Conservation (phyloP, 345 rosid species). For the Populus tremula region DNA sequence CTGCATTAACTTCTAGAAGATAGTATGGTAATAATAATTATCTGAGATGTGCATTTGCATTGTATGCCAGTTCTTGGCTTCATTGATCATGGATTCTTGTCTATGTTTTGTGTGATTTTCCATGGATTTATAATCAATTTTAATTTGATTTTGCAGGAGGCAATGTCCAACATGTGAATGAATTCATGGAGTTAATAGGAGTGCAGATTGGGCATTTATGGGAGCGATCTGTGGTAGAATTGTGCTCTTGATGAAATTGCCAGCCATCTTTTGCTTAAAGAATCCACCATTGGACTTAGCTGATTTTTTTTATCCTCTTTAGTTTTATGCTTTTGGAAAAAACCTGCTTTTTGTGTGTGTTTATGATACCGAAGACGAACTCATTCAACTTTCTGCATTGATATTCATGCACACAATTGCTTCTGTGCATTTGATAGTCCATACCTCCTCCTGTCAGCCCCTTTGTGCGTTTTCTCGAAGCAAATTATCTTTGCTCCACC, state of each 20-base stretch:
- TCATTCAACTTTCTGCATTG: background rate
- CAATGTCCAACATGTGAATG: background rate
- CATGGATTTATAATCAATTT: background rate
- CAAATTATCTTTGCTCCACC: background rate
- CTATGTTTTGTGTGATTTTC: background rate
- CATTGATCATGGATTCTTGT: background rate
- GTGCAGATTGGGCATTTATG: conserved; percentile 9
- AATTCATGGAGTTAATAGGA: background rate
- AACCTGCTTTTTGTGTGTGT: conserved; percentile 6
- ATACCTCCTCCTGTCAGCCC: background rate
- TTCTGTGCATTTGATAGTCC: background rate
- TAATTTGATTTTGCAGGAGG: conserved; percentile 32
- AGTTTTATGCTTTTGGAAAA: conserved; percentile 8
- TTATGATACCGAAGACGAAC: background rate
- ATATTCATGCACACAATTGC: conserved; percentile 11
- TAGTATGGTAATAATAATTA: conserved; percentile 20
- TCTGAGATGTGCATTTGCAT: background rate
- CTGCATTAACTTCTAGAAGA: conserved; percentile 41
- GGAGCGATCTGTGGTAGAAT: conserved; percentile 8
- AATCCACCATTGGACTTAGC: conserved; percentile 18
- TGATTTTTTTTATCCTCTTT: background rate
- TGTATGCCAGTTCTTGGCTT: background rate
- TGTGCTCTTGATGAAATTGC: conserved; percentile 11
- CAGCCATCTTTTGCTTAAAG: conserved; percentile 16
- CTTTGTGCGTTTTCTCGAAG: background rate